Base-by-base conservation (phyloP, 441 rosid genomes). In the Jatropha podagrica region DNA sequence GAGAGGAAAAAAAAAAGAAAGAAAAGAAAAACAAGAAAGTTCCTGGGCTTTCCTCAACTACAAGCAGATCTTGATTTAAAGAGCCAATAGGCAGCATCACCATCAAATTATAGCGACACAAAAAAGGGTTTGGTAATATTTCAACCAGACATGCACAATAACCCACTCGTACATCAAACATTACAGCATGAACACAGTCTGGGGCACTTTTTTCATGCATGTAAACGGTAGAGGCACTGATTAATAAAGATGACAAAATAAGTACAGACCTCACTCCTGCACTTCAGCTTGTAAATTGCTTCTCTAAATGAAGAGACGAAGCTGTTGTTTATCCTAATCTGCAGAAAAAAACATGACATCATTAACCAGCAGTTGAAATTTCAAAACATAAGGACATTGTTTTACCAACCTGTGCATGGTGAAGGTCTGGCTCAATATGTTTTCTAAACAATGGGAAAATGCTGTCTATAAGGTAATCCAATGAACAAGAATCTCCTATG, bases 281-380 rank as follows among this genome's bases (percentile, higher is more conserved):
- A 96, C 85, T 96, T 96, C 77, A 96, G 83, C 87, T 96, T 96
- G 92, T 96, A 96, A 77, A 96, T 92, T 82, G 97, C 95, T 85
- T 96, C 99, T 81, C 97, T 92, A 83, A 96, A 94, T 71, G 99
- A 96, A 76, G 99, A 92, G 55, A 89, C 97, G 80, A 92, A 96
- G 89, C 97, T 94, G 86, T 96, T 96, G 83, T 96, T 92, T 84
- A 96, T 96, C 83, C 98, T 88, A 84, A 96, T 96, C 99, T 96
- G 97, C 90, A 87, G 59, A 82, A 76, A 74, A 72, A 72, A 51
- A 51, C 81, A 65, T 77, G 51, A 77, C 78, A 70, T 80, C 65
- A 77, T 78, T 70, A 77, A 80, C 64, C 77, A 74, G 78, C 73
- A 73, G 74, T 74, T 72, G 71, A 82, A 77, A 77, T 72, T 65